phyloP scores from a whole-genome alignment of 2,329 filamentous ascomycete species.

The Clarireedia hainanense region DNA sequence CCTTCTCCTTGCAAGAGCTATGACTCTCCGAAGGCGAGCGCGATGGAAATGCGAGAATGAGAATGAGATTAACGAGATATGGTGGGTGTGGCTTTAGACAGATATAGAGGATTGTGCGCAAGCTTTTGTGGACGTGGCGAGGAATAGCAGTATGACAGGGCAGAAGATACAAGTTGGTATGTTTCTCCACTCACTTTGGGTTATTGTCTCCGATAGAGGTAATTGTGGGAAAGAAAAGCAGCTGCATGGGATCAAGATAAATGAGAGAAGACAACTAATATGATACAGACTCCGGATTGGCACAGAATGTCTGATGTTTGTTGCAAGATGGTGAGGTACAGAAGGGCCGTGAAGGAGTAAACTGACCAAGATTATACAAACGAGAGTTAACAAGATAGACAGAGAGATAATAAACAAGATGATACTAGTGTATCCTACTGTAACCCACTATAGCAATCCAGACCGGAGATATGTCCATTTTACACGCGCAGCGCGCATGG shows the following conservation, averaged over 20 bases:
- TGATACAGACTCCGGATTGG: neutral
- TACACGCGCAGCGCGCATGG: no score
- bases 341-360: no score
- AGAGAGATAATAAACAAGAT: no score
- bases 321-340: no score
- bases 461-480: no score
- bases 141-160: conserved; percentile 34
- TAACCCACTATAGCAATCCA: no score
- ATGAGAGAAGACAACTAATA: neutral
- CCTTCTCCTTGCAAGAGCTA: neutral
- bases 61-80: no score
- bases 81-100: conserved; percentile 27
- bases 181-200: conserved; percentile 2
- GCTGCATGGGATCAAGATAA: no score
- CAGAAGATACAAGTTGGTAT: conserved; percentile 28
- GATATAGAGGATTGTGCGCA: conserved; percentile 46
- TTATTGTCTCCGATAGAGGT: neutral
- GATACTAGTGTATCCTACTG: no score
- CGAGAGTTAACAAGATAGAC: no score
- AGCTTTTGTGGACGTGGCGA: conserved; percentile 45
- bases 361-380: no score
- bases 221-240: neutral
- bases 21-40: neutral
- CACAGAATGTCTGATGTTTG: neutral
- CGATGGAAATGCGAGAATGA: no score